phyloP scores from a whole-genome alignment of 2,329 filamentous ascomycete species.

The Colletotrichum musicola region DNA sequence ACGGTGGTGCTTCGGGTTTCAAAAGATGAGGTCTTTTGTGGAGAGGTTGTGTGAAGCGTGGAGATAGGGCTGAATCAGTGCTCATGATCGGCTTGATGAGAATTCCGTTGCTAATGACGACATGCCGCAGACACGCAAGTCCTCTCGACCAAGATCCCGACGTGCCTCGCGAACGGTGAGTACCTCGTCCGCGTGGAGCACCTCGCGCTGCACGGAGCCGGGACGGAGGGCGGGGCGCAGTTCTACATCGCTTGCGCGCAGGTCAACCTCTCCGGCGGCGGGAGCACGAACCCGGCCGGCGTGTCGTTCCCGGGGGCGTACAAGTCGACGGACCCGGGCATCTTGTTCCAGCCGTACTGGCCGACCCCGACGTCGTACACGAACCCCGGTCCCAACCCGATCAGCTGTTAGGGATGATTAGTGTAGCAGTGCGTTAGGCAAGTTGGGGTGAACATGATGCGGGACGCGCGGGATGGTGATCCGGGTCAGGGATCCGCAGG shows the following conservation, averaged over 20 bases:
- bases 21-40: slow-evolving; percentile 14
- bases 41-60: slow-evolving; percentile 9
- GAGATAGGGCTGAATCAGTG: slow-evolving; percentile 30
- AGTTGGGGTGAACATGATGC: not conserved
- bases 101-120: not conserved
- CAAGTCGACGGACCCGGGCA: slow-evolving; percentile 54
- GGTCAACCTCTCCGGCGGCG: slow-evolving; percentile 56
- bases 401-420: slow-evolving; percentile 34
- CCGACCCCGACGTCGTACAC: slow-evolving; percentile 54
- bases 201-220: slow-evolving; percentile 59
- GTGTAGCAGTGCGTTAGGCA: no score
- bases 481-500: no score
- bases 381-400: slow-evolving; percentile 39
- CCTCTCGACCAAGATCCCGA: slow-evolving; percentile 27
- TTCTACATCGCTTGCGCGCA: slow-evolving; percentile 59
- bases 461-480: no score
- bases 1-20: slow-evolving; percentile 4
- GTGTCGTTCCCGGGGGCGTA: slow-evolving; percentile 59
- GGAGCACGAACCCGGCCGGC: slow-evolving; percentile 49
- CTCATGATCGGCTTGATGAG: no score
- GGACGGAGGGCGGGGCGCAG: slow-evolving; percentile 57
- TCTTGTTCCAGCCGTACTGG: slow-evolving; percentile 59
- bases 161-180: slow-evolving; percentile 49
- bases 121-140: slow-evolving; percentile 11
- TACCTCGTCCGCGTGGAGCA: slow-evolving; percentile 64